Evolutionary conservation across 1,284 basidiomycete species (phyloP).

Genomic region (Athelia psychrophila): DNA sequence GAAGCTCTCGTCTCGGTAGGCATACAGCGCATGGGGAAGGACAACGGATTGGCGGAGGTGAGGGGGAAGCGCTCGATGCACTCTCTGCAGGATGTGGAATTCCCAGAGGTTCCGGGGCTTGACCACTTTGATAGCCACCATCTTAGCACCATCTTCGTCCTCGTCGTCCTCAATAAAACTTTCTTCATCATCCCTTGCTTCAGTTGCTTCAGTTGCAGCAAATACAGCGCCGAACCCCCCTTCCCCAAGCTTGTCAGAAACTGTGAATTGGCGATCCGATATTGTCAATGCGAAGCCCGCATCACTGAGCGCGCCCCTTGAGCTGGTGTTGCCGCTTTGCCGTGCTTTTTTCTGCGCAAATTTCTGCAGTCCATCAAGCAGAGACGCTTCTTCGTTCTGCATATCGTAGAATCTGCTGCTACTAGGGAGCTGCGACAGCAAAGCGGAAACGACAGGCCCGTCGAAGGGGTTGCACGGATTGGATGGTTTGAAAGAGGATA

Average conservation of each 20-base stretch:
- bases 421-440: conserved; percentile 68
- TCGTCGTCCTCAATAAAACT: conserved; percentile 60
- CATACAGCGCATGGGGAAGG: conserved; percentile 72
- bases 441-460: conserved; percentile 55
- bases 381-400: conserved; percentile 47
- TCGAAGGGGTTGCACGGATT: conserved; percentile 93
- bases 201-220: conserved; percentile 61
- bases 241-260: conserved; percentile 91
- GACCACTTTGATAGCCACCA: conserved; percentile 92
- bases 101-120: conserved; percentile 92
- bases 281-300: conserved; percentile 50
- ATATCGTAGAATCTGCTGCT: conserved; percentile 72
- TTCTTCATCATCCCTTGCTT: conserved; percentile 37
- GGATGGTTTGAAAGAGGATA: conserved; percentile 63
- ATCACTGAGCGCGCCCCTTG: conserved; percentile 36
- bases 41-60: conserved; percentile 66
- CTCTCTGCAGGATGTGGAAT: conserved; percentile 80
- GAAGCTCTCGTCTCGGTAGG: conserved; percentile 88
- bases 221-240: conserved; percentile 97
- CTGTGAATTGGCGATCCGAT: conserved; percentile 59
- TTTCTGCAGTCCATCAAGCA: conserved; percentile 67
- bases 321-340: conserved; percentile 42
- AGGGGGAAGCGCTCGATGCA: conserved; percentile 65
- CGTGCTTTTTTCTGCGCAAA: conserved; percentile 54
- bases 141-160: conserved; percentile 52